These are phyloP conservation scores for Pyrenophora graminea DNA, from an alignment of 2,329 filamentous ascomycete species.

Conservation along the genomic window DNA sequence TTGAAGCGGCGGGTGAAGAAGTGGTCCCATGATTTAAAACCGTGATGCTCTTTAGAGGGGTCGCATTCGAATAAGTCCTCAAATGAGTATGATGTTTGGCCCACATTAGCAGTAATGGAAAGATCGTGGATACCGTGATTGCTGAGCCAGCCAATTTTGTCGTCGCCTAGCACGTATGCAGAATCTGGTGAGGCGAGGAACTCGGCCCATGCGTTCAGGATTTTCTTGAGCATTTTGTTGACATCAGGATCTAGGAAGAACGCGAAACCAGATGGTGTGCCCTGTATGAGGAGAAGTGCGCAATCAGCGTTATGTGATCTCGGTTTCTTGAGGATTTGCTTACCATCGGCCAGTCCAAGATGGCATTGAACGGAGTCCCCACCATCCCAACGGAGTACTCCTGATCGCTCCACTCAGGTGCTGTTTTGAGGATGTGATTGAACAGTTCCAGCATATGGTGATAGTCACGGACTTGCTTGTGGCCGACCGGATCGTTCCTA, in stretches of 20 bases:
- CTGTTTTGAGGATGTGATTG: slow-evolving; percentile 58
- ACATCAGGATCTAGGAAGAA: slow-evolving; percentile 48
- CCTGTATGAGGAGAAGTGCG: not conserved
- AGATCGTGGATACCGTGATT: slow-evolving; percentile 44
- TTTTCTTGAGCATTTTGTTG: slow-evolving; percentile 57
- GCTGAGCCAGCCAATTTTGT: slow-evolving; percentile 49
- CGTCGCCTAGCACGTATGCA: slow-evolving; percentile 44
- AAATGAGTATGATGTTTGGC: slow-evolving; percentile 50
- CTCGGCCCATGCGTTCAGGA: slow-evolving; percentile 56
- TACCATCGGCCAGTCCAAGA: slow-evolving; percentile 63
- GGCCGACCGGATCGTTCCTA: slow-evolving; percentile 63
- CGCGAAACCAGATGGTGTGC: slow-evolving; percentile 53
- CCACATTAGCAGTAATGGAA: slow-evolving; percentile 22
- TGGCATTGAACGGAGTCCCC: slow-evolving; percentile 61
- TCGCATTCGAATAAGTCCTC: slow-evolving; percentile 67
- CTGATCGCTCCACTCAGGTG: slow-evolving; percentile 49
- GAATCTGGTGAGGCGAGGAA: slow-evolving; percentile 42
- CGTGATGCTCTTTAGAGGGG: slow-evolving; percentile 57
- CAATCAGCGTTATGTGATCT: not conserved
- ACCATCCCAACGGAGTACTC: slow-evolving; percentile 51
- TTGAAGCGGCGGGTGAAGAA: slow-evolving; percentile 68
- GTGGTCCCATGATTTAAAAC: slow-evolving; percentile 70
- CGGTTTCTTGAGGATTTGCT: slow-evolving; percentile 24
- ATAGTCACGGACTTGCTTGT: slow-evolving; percentile 67
- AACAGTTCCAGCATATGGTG: slow-evolving; percentile 68